These are phyloP conservation scores for Dictyostelium discoideum DNA, from an alignment of 78 protist species.

Conservation along the genomic window dicty_2.7 NC_007088.5:1000501-1001000, in stretches of 20 bases:
- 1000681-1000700: constrained; percentile 41
- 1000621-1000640: constrained; percentile 26
- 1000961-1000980: constrained; percentile 28
- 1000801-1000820: constrained; percentile 34
- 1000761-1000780: neutral
- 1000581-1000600: neutral
- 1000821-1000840: constrained; percentile 69
- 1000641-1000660: constrained; percentile 63
- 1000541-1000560: constrained; percentile 16
- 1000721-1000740: neutral
- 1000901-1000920: constrained; percentile 50
- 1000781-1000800: too few species aligned
- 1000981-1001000: constrained; percentile 19
- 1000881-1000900: constrained; percentile 47
- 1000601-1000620: constrained; percentile 33
- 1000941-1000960: constrained; percentile 25
- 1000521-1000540: neutral
- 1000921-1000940: constrained; percentile 28
- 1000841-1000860: constrained; percentile 18
- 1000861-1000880: neutral
- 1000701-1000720: constrained; percentile 16
- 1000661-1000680: constrained; percentile 53
- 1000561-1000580: constrained; percentile 34
- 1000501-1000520: neutral
- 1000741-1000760: too few species aligned